A percentile compares a stretch with the other conserved stretches of the same genome.
These are phyloP conservation scores for Cryptococcus sp. DNA, from an alignment of 1,284 basidiomycete genomes.

Conservation along the genomic window DNA sequence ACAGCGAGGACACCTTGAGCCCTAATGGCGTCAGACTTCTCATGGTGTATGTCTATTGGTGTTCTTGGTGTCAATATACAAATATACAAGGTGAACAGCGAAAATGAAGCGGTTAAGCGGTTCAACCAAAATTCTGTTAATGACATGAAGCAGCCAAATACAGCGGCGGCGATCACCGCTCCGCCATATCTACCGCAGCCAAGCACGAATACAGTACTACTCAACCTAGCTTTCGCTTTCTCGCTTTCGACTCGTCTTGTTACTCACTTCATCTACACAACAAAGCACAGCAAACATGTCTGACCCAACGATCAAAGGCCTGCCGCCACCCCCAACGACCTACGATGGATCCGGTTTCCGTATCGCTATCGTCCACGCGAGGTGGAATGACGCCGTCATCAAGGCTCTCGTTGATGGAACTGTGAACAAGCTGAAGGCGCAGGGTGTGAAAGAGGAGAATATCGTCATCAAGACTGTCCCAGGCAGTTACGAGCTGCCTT, in stretches of 20 bases:
- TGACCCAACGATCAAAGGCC: conserved; percentile 69
- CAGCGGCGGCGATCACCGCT: background rate
- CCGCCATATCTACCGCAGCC: background rate
- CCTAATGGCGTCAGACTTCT: conserved; percentile 17
- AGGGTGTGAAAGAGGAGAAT: conserved; percentile 85
- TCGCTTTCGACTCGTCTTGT: background rate
- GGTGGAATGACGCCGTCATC: conserved; percentile 88
- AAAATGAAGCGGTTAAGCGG: background rate
- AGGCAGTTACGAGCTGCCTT: conserved; percentile 89
- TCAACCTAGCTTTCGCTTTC: background rate
- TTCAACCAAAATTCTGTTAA: background rate
- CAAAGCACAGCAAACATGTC: conserved; percentile 35
- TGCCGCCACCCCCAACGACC: conserved; percentile 62
- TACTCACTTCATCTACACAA: background rate
- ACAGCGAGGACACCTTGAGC: conserved; percentile 7
- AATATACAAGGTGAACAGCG: background rate
- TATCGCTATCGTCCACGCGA: conserved; percentile 85
- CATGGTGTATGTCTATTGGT: conserved; percentile 5
- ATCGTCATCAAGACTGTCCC: conserved; percentile 91
- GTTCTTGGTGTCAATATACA: too few species aligned
- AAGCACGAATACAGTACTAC: background rate
- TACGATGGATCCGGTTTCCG: conserved; percentile 78
- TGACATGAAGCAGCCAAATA: background rate
- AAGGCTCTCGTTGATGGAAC: conserved; percentile 79
- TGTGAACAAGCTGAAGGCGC: conserved; percentile 72